Conservation (phyloP, 495 filamentous ascomycete genomes). For the Poronia punctata region DNA sequence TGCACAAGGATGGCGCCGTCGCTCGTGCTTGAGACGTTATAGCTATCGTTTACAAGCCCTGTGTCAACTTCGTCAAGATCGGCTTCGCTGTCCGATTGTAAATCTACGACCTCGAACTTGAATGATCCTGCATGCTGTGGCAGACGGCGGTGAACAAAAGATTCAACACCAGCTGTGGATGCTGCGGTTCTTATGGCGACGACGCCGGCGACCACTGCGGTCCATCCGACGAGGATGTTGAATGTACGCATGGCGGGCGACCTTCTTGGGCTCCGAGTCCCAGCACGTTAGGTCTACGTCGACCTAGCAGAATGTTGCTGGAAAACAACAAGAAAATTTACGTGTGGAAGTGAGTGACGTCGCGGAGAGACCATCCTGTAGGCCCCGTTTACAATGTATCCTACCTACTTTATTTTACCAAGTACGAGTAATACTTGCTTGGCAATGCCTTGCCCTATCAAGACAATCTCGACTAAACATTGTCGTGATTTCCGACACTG, state of each 20-base stretch:
- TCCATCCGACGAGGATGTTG: conserved; percentile 6
- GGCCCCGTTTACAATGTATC: no score
- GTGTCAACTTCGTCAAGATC: conserved; percentile 1
- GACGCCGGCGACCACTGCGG: conserved; percentile 8
- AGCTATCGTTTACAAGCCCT: conserved; percentile 32
- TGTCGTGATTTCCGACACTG: no score
- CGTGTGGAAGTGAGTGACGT: no score
- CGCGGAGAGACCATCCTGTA: no score
- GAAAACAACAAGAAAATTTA: no score
- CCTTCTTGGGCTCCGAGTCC: no score
- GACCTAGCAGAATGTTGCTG: no score
- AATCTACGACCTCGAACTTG: conserved; percentile 28
- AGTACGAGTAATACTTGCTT: no score
- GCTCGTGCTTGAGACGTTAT: conserved; percentile 28
- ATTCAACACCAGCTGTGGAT: conserved; percentile 31
- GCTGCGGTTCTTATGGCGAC: conserved; percentile 25
- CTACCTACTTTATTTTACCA: no score
- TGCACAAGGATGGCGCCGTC: conserved; percentile 39
- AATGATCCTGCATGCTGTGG: conserved; percentile 37
- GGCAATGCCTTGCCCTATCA: no score
- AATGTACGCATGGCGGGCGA: conserved; percentile 13
- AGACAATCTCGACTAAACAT: no score
- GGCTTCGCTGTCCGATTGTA: conserved; percentile 7
- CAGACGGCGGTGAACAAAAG: conserved; percentile 40
- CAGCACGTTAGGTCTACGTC: no score